phyloP scores from a whole-genome alignment of 345 rosid genomes.

The Abelmoschus esculentus region DNA sequence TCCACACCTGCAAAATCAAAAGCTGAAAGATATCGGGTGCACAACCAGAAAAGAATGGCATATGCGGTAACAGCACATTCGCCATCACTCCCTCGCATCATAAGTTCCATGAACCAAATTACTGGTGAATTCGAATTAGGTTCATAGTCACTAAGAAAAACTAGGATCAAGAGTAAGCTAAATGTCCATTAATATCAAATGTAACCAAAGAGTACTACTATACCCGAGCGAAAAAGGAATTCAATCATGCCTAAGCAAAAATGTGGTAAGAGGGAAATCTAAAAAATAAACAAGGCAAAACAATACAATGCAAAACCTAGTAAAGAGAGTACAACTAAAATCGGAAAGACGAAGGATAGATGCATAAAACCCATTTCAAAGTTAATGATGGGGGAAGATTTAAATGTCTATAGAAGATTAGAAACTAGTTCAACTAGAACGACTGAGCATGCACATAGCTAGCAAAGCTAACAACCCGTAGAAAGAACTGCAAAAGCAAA shows the following conservation, averaged over 20 bases:
- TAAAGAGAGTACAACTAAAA: background rate
- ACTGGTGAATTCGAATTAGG: background rate
- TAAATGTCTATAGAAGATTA: no score
- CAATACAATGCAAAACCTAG: background rate
- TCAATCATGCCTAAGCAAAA: background rate
- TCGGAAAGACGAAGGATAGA: background rate
- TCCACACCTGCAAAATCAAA: background rate
- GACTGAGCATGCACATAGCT: background rate
- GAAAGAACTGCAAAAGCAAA: background rate
- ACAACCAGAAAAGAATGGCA: background rate
- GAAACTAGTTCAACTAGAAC: background rate
- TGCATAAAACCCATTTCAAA: background rate
- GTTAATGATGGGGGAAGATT: background rate
- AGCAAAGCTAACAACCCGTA: background rate
- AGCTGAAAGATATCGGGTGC: background rate
- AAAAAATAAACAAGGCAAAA: background rate
- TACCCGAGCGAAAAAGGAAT: background rate
- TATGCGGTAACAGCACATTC: background rate
- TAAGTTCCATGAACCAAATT: background rate
- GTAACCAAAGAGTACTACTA: background rate
- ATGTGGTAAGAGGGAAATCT: background rate
- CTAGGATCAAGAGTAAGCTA: background rate
- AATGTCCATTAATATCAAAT: background rate
- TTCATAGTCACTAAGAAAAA: background rate
- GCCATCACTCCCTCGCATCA: background rate